Evolutionary conservation across 106 monocot genomes (phyloP).

Genomic region (Posidonia australis): DNA sequence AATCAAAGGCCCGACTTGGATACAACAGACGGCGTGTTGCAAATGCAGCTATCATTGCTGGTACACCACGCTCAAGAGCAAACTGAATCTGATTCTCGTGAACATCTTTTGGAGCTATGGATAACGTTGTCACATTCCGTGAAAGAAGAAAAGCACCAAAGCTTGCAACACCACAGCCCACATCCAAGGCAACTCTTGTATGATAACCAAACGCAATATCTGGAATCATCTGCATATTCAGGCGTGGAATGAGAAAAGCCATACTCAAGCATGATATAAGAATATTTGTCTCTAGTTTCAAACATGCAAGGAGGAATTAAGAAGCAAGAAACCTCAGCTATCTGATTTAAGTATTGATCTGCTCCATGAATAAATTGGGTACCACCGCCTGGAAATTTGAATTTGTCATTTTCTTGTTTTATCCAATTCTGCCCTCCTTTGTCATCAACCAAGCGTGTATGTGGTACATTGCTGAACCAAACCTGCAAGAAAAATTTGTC

Average conservation of each 20-base stretch:
- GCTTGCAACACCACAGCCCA: conserved; percentile 93
- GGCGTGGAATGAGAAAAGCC: not conserved
- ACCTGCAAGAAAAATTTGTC: conserved; percentile 27
- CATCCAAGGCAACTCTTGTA: conserved; percentile 63
- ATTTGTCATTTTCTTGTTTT: conserved; percentile 47
- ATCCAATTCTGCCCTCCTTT: conserved; percentile 99
- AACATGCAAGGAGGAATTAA: not conserved
- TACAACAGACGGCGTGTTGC: conserved; percentile 62
- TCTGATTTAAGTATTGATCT: conserved; percentile 68
- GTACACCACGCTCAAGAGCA: conserved; percentile 92
- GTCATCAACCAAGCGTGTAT: conserved; percentile 79
- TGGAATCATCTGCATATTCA: conserved; percentile 69
- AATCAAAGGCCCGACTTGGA: conserved; percentile 92
- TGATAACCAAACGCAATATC: conserved; percentile 73
- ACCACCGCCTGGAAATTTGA: conserved; percentile 92
- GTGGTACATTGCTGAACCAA: conserved; percentile 93
- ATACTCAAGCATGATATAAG: not conserved
- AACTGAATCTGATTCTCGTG: conserved; percentile 98
- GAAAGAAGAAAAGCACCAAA: conserved; percentile 81
- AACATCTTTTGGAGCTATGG: conserved; percentile 88
- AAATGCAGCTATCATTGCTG: conserved; percentile 91
- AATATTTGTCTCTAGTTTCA: not conserved
- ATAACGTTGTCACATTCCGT: conserved; percentile 65
- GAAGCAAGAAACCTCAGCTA: conserved; percentile 43
- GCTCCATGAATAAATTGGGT: conserved; percentile 96